A percentile compares a stretch with the other conserved stretches of the same genome.
phyloP scores from a whole-genome alignment of 305 asterid genomes.

The Fraxinus nigra region DNA sequence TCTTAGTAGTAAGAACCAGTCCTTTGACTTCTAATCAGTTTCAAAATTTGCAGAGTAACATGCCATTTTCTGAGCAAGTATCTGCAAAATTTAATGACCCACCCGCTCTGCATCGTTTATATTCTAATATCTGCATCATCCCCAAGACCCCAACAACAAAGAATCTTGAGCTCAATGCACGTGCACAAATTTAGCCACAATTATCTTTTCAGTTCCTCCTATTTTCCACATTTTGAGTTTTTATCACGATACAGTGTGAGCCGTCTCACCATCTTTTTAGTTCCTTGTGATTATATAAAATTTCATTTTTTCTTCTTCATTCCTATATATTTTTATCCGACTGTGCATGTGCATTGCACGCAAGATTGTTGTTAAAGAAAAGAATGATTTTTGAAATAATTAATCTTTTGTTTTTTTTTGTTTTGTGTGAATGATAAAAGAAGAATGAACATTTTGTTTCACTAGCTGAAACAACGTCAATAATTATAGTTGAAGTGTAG shows the following conservation, averaged over 20 bases:
- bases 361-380: not conserved
- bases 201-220: not conserved
- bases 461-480: not conserved
- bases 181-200: too few species aligned
- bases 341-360: not conserved
- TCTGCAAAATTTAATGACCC: conserved; percentile 33
- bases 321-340: not conserved
- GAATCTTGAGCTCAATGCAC: not conserved
- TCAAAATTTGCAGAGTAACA: conserved; percentile 4
- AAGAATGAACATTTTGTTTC: not conserved
- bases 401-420: too few species aligned
- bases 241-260: not conserved
- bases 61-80: not conserved
- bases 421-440: too few species aligned
- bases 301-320: not conserved
- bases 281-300: not conserved
- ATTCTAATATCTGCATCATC: not conserved
- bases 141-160: not conserved
- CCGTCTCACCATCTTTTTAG: not conserved
- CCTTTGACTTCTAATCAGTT: conserved; percentile 24
- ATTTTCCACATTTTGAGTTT: too few species aligned
- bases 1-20: conserved; percentile 28
- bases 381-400: too few species aligned
- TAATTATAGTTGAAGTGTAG: too few species aligned
- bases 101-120: not conserved